phyloP scores from a whole-genome alignment of 2,329 filamentous ascomycete genomes.

The Emergomyces africanus region DNA sequence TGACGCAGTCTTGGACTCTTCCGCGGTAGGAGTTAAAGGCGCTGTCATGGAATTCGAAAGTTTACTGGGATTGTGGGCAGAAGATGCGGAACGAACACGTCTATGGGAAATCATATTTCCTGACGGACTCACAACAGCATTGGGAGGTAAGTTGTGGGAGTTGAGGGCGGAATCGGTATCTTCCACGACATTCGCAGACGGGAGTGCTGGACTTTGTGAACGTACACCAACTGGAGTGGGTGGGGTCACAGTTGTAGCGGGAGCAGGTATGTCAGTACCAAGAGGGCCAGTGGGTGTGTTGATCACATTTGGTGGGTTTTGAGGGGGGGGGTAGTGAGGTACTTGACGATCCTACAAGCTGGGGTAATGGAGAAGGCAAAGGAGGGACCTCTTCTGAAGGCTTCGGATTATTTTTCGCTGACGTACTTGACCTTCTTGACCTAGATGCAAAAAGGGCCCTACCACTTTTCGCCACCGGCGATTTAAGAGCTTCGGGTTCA shows the following conservation, averaged over 20 bases:
- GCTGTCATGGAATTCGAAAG: slow-evolving; percentile 62
- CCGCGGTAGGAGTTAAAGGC: slow-evolving; percentile 63
- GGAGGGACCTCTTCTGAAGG: slow-evolving; percentile 21
- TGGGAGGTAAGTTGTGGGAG: slow-evolving; percentile 16
- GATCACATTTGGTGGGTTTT: slow-evolving; percentile 19
- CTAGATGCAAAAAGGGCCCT: slow-evolving; percentile 27
- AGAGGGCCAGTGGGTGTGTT: slow-evolving; percentile 15
- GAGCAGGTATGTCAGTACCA: slow-evolving; percentile 19
- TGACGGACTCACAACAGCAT: slow-evolving; percentile 49
- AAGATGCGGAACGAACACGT: slow-evolving; percentile 45
- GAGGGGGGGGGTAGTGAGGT: slow-evolving; percentile 11
- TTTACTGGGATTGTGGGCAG: slow-evolving; percentile 61
- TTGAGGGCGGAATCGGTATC: slow-evolving; percentile 24
- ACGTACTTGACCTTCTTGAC: slow-evolving; percentile 23
- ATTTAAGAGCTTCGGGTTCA: slow-evolving; percentile 32
- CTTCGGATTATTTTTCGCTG: slow-evolving; percentile 19
- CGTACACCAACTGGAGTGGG: slow-evolving; percentile 46
- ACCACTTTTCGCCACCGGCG: slow-evolving; percentile 28
- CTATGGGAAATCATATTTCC: slow-evolving; percentile 64
- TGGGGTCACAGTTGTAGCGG: slow-evolving; percentile 49
- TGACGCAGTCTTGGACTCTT: slow-evolving; percentile 42
- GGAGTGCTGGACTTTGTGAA: slow-evolving; percentile 21
- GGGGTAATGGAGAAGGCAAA: slow-evolving; percentile 21
- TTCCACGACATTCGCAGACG: slow-evolving; percentile 22
- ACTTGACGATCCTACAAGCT: slow-evolving; percentile 10